Base-by-base conservation (phyloP, 192 early-diverging fungal species). In the Coemansia sp. region DNA sequence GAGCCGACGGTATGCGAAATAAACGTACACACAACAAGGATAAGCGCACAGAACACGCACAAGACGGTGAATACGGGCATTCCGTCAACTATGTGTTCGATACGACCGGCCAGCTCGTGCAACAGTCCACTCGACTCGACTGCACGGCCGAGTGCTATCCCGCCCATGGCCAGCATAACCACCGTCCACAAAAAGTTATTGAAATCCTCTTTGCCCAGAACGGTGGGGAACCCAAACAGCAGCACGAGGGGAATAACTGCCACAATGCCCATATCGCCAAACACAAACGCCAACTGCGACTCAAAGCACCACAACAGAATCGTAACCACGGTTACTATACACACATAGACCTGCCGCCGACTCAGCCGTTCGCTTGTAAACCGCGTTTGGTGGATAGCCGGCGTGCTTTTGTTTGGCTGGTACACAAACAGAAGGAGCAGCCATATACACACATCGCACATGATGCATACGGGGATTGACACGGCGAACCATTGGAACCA, bases 191-290 rank as follows among this genome's bases (percentile, higher is more conserved):
- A 76, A 77, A 96, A 93, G 82, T 91, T 91, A 83, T 98, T 95
- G 65, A 93, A 96, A 64, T 98, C 96, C 58, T 98, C 96, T 67
- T 98, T 98, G 60, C 88, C 89, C 64, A 98, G 77, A 5, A 98
- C 76, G 11, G 92, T 93, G 10, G 91, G 87, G 58, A 71, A 75
- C 12, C 92, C 93, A 79, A 92, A 98, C 76, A 98, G 90, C n/a
- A 85, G 69, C 48, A 96, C 82, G 20, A 98, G 80, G 20, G 96
- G 96, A 14, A 96, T 34, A n/a, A 98, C 88, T 2, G 96, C 96
- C 68, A 96, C 87, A 6, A 96, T 82, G 28, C 96, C 96, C 96
- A 98, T 98, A 67, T 96, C 93, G 38, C 96, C 96, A 67, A 98
- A 82, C 12, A 92, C 61, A 26, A 58, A 68, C 60, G 92, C 88